Base-by-base conservation (phyloP, 257 asterid species). In the Scutellaria minor region DNA sequence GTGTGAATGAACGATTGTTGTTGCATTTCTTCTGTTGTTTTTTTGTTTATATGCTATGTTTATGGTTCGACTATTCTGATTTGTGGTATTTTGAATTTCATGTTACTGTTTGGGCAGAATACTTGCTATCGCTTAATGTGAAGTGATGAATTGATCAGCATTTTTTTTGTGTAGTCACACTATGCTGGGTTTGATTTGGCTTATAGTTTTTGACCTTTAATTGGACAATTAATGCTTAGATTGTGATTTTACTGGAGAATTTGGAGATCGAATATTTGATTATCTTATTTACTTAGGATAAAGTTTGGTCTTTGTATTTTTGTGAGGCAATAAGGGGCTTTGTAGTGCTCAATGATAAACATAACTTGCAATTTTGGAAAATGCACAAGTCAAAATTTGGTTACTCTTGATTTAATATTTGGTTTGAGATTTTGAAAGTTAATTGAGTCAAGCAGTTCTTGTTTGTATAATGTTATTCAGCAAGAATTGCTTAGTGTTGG, bases 1-100 rank as follows among this genome's bases (percentile, higher is more conserved):
- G 45, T 24, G 27, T 24, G 27, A 24, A 31, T 31, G 4, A 15
- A 48, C 5, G 4, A 1, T 63, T 24, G 6, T 46, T 7, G 22
- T 8, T 63, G 64, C 42, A 14, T 24, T 31, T 41, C 8, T 58
- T 53, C 15, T 35, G 2, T 74, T 65, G 40, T 35, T 6, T 74
- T 18, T 68, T 9, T 39, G 55, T 58, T 57, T 57, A 37, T 31
- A 47, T 27, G 56, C 41, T 57, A 20, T 11, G 6, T 52, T 40
- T 70, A 62, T 79, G 69, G 22, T 54, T n/a, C 6, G 0, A 4
- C 10, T 66, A 15, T 35, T 41, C 15, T 63, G 77, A 39, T 31
- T 47, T 46, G 47, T 18, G 5, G 2, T 31, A 24, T 55, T 53
- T 6, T 10, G 10, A 1, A 11, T 18, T 53, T 54, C 24, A 8